Evolutionary conservation across 805 yeast species (phyloP), one percentile per base, ranked within the genome.

Genomic region (Alloascoidea africana): DNA sequence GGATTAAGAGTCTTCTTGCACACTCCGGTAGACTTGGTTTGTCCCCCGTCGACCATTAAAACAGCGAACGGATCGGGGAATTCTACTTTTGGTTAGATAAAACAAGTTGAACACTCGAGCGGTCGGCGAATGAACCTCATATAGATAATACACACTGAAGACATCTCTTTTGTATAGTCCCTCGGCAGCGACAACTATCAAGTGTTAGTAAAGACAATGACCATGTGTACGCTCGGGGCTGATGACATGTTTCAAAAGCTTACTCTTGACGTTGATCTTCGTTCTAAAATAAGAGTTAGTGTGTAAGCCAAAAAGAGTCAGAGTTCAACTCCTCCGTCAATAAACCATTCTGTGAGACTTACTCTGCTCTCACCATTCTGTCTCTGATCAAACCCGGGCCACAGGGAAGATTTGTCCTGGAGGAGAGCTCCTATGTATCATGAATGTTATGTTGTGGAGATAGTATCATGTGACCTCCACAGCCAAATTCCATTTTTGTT

Each of bases 11-110:
- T 91, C 59, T 84, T 86, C 53, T 86, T 84, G 18, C 93, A 91
- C 27, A 94, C 91, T 37, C 85, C 75, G 2, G 99, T 91, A 14
- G 96, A 81, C 53, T 85, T 85, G 1, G 97, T 91, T 55, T 91
- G 98, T 15, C 83, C 76, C 3, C 97, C 97, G n/a, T 23, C 30
- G n/a, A 91, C 87, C 6, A 97, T 89, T 44, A 91, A 65, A 27
- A 91, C 97, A 2, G 96, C 96, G 62, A 91, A 91, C 6, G 99
- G 98, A 58, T 91, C 98, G 2, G 99, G 98, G 44, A 87, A 82
- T 40, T 94, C 75, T 53, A 81, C 78, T 14, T 79, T 82, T 23
- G n/a, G 30, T n/a, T n/a, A n/a, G n/a, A n/a, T n/a, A n/a, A 23
- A 23, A 23, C n/a, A 8, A 23, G n/a, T 23, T 23, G 8, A 8